These are phyloP conservation scores for Trichoderma atroviride DNA, from an alignment of 2,329 filamentous ascomycete genomes.

Conservation along the genomic window DNA sequence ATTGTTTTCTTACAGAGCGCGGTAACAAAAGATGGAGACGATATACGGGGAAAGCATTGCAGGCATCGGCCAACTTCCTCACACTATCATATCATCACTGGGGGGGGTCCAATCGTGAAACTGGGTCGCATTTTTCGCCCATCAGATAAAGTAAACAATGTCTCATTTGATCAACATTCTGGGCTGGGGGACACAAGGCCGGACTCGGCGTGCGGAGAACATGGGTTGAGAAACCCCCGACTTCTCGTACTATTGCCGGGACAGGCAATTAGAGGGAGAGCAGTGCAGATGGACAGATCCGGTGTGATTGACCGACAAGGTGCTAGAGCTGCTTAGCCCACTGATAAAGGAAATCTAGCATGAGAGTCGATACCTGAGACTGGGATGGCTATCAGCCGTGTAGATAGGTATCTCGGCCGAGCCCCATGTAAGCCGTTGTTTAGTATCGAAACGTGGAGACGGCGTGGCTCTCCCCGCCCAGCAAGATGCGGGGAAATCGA, in stretches of 20 bases:
- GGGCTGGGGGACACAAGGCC: slow-evolving; percentile 6
- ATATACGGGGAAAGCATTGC: background rate
- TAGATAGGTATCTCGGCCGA: background rate
- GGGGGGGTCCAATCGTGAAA: background rate
- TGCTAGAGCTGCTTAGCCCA: slow-evolving; percentile 2
- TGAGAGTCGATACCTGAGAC: background rate
- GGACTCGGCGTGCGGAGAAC: slow-evolving; percentile 17
- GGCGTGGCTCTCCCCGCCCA: slow-evolving; percentile 3
- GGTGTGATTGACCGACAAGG: background rate
- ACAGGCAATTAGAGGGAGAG: slow-evolving; percentile 11
- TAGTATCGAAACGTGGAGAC: slow-evolving; percentile 7
- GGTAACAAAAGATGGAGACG: background rate
- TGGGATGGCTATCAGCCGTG: background rate
- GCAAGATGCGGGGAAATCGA: slow-evolving; percentile 19
- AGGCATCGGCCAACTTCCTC: slow-evolving; percentile 10
- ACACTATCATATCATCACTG: background rate
- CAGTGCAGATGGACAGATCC: background rate
- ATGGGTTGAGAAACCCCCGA: background rate
- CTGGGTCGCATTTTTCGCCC: background rate
- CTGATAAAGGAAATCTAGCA: slow-evolving; percentile 7
- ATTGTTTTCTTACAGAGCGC: background rate
- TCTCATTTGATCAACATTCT: background rate
- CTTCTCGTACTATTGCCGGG: slow-evolving; percentile 1
- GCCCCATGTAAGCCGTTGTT: slow-evolving; percentile 7
- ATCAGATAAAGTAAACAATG: background rate